Conservation (phyloP, 345 rosid species). For the Hypericum perforatum region DNA sequence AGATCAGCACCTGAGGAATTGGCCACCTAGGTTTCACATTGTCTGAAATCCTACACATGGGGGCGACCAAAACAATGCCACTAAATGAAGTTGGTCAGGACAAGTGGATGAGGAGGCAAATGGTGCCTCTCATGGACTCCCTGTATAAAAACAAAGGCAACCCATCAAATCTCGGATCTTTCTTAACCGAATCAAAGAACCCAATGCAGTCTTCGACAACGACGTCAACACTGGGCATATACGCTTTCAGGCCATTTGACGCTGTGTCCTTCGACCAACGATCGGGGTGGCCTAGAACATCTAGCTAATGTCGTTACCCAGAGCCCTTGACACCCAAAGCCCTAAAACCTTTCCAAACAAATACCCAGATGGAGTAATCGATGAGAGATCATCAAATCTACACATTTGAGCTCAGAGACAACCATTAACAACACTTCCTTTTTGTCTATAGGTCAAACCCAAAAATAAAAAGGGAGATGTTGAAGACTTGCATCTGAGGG, state of each 20-base stretch:
- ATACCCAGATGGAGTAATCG: no score
- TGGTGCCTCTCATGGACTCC: conserved; percentile 84
- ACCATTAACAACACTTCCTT: no score
- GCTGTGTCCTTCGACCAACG: conserved; percentile 86
- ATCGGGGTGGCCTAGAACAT: no score
- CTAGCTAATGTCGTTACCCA: no score
- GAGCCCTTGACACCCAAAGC: no score
- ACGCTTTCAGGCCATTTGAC: conserved; percentile 56
- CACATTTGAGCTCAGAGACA: no score
- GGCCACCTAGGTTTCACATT: conserved; percentile 73
- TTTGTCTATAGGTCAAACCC: no score
- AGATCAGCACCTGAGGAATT: conserved; percentile 39
- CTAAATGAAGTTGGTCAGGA: conserved; percentile 41
- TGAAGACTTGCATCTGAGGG: no score
- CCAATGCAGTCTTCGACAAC: conserved; percentile 50
- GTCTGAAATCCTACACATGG: conserved; percentile 82
- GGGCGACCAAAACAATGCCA: conserved; percentile 67
- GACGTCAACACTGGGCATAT: conserved; percentile 55
- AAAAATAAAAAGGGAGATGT: no score
- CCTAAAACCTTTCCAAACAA: no score
- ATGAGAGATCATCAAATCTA: no score
- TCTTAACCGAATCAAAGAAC: conserved; percentile 42
- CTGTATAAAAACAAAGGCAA: conserved; percentile 59
- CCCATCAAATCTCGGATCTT: conserved; percentile 23
- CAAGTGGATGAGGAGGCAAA: conserved; percentile 50